Evolutionary conservation across 305 asterid genomes (phyloP).

Genomic region (Rubia occidens): DNA sequence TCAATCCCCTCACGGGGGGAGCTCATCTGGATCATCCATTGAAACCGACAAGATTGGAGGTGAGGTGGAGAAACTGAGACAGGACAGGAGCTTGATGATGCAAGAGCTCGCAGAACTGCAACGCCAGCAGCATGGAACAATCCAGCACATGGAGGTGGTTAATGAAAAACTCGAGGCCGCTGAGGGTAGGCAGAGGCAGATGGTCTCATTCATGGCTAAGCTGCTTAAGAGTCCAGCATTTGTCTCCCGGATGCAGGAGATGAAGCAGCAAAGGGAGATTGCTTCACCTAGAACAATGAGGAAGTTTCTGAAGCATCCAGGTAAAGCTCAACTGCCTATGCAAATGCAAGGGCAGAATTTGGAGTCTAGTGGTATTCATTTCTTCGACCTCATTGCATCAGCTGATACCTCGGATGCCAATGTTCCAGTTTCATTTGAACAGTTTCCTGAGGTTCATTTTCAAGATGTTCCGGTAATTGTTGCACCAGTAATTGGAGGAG

Average conservation of each 20-base stretch:
- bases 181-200: conserved; percentile 68
- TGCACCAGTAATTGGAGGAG: conserved; percentile 21
- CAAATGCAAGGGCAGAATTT: conserved; percentile 27
- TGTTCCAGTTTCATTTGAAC: conserved; percentile 23
- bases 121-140: conserved; percentile 54
- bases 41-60: conserved; percentile 39
- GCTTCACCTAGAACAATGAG: conserved; percentile 39
- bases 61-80: conserved; percentile 51
- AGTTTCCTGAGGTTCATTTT: conserved; percentile 17
- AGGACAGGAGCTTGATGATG: conserved; percentile 61
- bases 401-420: conserved; percentile 12
- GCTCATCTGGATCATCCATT: conserved; percentile 29
- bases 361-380: conserved; percentile 20
- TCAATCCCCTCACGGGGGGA: conserved; percentile 45
- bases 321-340: conserved; percentile 16
- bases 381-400: conserved; percentile 16
- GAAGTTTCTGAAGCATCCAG: conserved; percentile 48
- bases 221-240: conserved; percentile 51
- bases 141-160: conserved; percentile 45
- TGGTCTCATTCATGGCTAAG: conserved; percentile 78
- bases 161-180: conserved; percentile 60
- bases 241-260: conserved; percentile 35
- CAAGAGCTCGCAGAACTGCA: conserved; percentile 61
- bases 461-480: conserved; percentile 26
- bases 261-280: conserved; percentile 34